A percentile compares a stretch with the other conserved stretches of the same genome.
Conservation (phyloP, 169 alveolate species). For the Cytauxzoon felis region DNA sequence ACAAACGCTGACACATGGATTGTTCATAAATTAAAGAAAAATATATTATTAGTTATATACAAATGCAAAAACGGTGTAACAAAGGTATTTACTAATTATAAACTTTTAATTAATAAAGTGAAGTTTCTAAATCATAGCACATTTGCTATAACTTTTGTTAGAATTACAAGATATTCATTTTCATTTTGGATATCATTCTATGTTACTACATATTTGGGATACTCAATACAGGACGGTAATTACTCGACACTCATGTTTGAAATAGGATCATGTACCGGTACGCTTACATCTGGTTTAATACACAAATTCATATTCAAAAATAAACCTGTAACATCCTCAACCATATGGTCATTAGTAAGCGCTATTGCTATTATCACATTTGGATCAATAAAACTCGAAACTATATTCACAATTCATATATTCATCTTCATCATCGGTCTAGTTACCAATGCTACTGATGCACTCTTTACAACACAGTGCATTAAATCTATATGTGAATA, state of each 20-base stretch:
- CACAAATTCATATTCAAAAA: constrained; percentile 25
- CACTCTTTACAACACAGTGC: constrained; percentile 43
- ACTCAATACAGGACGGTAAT: constrained; percentile 26
- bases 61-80: no score
- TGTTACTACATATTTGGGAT: constrained; percentile 35
- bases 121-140: constrained; percentile 1
- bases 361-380: constrained; percentile 6
- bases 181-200: constrained; percentile 52
- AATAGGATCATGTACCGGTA: constrained; percentile 51
- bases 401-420: neutral
- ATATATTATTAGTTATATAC: no score
- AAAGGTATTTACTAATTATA: no score
- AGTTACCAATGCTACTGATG: constrained; percentile 32
- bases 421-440: constrained; percentile 34
- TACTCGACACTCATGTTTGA: constrained; percentile 42
- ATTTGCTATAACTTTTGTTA: constrained; percentile 10
- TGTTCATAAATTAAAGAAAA: no score
- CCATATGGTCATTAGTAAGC: constrained; percentile 14
- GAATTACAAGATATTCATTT: constrained; percentile 30
- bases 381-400: constrained; percentile 24
- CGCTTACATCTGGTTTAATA: constrained; percentile 15
- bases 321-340: constrained; percentile 37
- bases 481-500: constrained; percentile 44
- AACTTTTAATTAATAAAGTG: constrained; percentile 11
- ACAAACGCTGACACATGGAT: no score